Base-by-base conservation (phyloP, 768 basidiomycete genomes). In the Baorangia bicolor region DNA sequence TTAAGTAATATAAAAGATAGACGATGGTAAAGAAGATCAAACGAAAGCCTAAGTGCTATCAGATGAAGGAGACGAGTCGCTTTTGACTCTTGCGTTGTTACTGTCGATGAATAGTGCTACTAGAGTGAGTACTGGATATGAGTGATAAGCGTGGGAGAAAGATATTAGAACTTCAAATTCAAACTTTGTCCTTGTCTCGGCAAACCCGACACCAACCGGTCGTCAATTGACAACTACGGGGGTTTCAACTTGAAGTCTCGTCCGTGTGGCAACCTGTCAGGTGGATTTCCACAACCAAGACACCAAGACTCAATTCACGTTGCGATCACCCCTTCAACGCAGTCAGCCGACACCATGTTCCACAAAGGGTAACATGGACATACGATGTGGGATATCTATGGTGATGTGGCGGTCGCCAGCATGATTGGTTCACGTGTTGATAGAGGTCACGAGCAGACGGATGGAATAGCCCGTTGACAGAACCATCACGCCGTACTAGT, bases 361-460 rank as follows among this genome's bases (percentile, higher is more conserved):
- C 18, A 43, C 14, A 34, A 14, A 20, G 16, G 6, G 27, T 31
- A 21, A 27, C 5, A 42, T 20, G 23, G 25, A 7, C 2, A 20
- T 37, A 28, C 10, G 27, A 30, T 7, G 9, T 21, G 30, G 28
- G 38, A 10, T 18, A 21, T 18, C 42, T 8, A 51, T 31, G 40
- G 20, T 7, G 21, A 20, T 30, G 18, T 35, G 49, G 34, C 35
- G n/a, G 42, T 23, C 6, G 20, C 28, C n/a, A n/a, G n/a, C n/a
- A n/a, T 34, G 27, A 23, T 27, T 38, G 20, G 46, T 41, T 46
- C 59, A 56, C 53, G 38, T 57, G 59, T 50, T 30, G 50, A 25
- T 52, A 4, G 21, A 3, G 25, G 48, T 58, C 48, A 52, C 48
- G 57, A 18, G 42, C 34, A 18, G 13, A 21, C 34, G 44, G 56